Evolutionary conservation across 768 basidiomycete species (phyloP).

Genomic region (Termitomyces sp.): DNA sequence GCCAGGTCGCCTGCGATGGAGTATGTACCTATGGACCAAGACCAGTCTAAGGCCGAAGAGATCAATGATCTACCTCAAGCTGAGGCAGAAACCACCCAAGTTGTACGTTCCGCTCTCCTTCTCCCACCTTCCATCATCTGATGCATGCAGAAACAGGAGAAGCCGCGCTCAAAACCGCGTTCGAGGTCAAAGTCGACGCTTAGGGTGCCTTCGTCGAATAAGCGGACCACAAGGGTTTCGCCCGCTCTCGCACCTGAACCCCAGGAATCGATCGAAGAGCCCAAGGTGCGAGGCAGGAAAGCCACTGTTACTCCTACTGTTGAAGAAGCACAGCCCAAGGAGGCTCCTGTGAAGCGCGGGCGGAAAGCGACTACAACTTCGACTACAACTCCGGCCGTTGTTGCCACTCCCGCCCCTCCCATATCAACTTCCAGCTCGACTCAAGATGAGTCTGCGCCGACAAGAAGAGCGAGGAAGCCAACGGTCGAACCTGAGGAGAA

Average conservation of each 20-base stretch:
- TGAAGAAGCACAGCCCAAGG: slow-evolving; percentile 5
- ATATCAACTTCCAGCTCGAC: background rate
- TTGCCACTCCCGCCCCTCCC: background rate
- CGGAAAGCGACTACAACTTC: slow-evolving; percentile 11
- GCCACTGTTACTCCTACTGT: slow-evolving; percentile 6
- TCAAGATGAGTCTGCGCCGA: background rate
- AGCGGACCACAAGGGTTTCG: background rate
- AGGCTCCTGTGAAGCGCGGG: slow-evolving; percentile 10
- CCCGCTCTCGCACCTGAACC: background rate
- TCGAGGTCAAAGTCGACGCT: slow-evolving; percentile 7
- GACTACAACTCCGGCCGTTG: background rate
- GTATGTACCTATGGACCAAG: no score
- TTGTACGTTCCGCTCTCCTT: background rate
- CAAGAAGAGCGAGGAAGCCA: background rate
- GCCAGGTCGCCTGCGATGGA: no score
- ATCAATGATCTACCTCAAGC: background rate
- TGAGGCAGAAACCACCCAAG: background rate
- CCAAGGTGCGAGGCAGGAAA: slow-evolving; percentile 12
- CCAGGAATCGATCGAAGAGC: background rate
- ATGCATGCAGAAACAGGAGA: background rate
- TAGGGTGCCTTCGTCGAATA: background rate
- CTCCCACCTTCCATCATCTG: background rate
- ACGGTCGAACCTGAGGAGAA: slow-evolving; percentile 20
- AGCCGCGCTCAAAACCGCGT: background rate
- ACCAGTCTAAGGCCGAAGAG: no score